Conservation (phyloP, 169 alveolate species). For the Eimeria praecox region DNA sequence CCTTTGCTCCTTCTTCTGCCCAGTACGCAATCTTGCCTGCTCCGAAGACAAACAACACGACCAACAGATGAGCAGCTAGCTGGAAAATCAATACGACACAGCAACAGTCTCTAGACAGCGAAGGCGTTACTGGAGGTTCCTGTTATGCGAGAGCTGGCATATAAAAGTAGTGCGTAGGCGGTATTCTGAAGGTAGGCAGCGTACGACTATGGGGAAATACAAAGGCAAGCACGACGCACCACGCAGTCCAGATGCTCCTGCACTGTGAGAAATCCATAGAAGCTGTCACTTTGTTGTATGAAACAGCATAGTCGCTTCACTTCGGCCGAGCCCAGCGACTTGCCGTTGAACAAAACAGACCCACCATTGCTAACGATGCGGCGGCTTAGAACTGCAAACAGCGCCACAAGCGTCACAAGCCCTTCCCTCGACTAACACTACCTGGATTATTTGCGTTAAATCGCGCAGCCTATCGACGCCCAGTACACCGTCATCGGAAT, state of each 20-base stretch:
- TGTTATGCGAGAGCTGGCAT: background rate
- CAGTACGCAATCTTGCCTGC: conserved; percentile 86
- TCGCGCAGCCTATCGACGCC: background rate
- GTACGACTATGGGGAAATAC: background rate
- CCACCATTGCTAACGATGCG: conserved; percentile 83
- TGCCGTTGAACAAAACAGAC: conserved; percentile 81
- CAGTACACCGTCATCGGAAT: background rate
- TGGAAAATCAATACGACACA: background rate
- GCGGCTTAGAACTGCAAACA: conserved; percentile 80
- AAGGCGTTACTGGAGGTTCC: background rate
- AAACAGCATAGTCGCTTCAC: conserved; percentile 88
- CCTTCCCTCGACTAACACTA: background rate
- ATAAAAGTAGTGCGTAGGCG: background rate
- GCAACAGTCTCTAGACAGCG: background rate
- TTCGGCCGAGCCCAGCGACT: conserved; percentile 78
- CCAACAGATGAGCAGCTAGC: background rate
- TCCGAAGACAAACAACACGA: background rate
- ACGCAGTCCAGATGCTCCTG: conserved; percentile 85
- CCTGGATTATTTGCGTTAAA: background rate
- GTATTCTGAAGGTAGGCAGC: background rate
- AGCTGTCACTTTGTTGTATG: conserved; percentile 92
- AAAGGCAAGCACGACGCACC: conserved; percentile 42
- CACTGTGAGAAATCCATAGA: conserved; percentile 90
- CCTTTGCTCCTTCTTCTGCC: conserved; percentile 72
- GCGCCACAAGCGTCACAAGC: background rate